Conservation (phyloP, 257 asterid species). For the Rauvolfia tetraphylla region DNA sequence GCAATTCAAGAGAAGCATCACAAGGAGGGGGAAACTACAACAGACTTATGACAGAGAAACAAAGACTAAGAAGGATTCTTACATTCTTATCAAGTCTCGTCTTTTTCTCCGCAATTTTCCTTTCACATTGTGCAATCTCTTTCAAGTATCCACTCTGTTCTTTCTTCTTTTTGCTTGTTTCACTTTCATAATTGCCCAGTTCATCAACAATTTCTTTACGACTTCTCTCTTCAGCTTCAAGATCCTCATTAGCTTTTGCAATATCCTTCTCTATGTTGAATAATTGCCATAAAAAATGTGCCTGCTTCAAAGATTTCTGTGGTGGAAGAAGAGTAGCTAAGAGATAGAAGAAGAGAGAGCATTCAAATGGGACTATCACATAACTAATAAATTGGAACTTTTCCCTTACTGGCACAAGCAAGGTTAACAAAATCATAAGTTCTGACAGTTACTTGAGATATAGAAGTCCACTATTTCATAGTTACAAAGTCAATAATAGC, state of each 20-base stretch:
- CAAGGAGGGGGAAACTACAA: too few species aligned
- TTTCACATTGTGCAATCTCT: conserved; percentile 70
- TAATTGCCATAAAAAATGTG: conserved; percentile 88
- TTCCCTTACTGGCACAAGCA: neutral
- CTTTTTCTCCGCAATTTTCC: conserved; percentile 69
- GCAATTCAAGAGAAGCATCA: neutral
- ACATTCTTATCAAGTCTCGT: conserved; percentile 74
- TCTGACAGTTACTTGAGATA: neutral
- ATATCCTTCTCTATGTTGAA: conserved; percentile 71
- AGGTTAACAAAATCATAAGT: neutral
- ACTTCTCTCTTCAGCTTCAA: conserved; percentile 64
- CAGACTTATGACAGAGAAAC: neutral
- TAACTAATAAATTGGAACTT: too few species aligned
- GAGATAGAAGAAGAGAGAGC: neutral
- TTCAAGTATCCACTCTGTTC: conserved; percentile 72
- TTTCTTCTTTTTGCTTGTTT: conserved; percentile 66
- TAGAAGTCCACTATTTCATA: neutral
- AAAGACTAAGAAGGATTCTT: conserved; percentile 16
- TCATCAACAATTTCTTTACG: conserved; percentile 77
- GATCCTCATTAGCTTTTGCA: conserved; percentile 72
- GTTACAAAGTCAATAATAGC: neutral
- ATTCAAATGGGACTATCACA: neutral
- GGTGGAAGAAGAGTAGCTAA: neutral
- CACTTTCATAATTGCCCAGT: conserved; percentile 67
- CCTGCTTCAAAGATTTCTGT: conserved; percentile 89